Conservation (phyloP, 2,329 filamentous ascomycete species). For the Orbilia javanica region DNA sequence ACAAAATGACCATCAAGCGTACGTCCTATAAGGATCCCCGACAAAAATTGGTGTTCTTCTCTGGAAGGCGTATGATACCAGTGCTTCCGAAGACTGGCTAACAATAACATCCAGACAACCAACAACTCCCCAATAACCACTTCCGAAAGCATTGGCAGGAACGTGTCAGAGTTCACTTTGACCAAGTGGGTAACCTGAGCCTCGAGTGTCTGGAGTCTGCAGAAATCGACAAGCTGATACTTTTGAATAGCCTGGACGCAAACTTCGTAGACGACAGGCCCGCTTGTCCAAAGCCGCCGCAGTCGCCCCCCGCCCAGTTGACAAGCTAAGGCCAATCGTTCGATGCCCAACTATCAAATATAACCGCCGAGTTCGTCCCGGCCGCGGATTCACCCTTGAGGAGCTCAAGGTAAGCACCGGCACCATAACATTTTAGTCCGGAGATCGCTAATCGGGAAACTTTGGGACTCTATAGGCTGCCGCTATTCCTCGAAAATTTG, state of each 20-base stretch:
- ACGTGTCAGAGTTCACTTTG: constrained; percentile 98
- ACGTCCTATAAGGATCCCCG: neutral
- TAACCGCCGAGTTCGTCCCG: constrained; percentile 96
- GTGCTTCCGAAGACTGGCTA: constrained; percentile 6
- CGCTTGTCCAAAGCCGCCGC: constrained; percentile 95
- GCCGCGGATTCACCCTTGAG: constrained; percentile 95
- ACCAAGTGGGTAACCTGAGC: constrained; percentile 75
- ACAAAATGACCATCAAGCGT: constrained; percentile 54
- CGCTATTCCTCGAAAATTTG: constrained; percentile 87
- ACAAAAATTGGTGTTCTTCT: neutral
- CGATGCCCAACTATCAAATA: constrained; percentile 99
- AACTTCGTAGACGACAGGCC: constrained; percentile 89
- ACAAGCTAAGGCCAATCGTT: constrained; percentile 95
- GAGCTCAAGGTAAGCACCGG: constrained; percentile 86
- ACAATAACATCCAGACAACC: constrained; percentile 34
- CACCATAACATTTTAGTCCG: constrained; percentile 63
- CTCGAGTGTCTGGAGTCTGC: constrained; percentile 70
- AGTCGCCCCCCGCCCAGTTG: constrained; percentile 94
- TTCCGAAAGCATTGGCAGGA: constrained; percentile 99
- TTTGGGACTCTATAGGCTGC: constrained; percentile 22
- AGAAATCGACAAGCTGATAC: constrained; percentile 64
- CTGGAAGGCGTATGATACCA: neutral
- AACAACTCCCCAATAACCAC: constrained; percentile 67
- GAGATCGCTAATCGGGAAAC: constrained; percentile 11
- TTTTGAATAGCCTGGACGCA: constrained; percentile 86